phyloP scores from a whole-genome alignment of 2,329 filamentous ascomycete species.

The Calonectria naviculata region DNA sequence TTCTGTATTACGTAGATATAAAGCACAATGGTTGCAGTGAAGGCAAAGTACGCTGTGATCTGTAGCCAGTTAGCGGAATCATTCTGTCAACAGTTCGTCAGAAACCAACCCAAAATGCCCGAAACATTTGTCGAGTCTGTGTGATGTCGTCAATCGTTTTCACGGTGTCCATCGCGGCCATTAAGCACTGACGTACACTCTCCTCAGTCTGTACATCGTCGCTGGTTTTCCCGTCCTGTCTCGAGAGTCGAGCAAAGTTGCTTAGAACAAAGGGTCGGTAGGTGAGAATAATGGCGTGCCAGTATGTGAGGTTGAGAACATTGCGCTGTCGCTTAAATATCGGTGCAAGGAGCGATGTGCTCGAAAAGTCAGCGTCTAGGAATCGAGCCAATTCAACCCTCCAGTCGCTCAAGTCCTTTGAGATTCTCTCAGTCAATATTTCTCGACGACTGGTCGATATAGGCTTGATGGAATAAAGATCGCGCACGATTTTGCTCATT shows the following conservation, averaged over 20 bases:
- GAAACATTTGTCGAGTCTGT: conserved; percentile 35
- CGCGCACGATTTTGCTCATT: conserved; percentile 47
- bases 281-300: conserved; percentile 54
- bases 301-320: conserved; percentile 54
- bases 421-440: conserved; percentile 42
- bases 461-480: conserved; percentile 49
- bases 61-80: conserved; percentile 3
- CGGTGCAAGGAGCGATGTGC: conserved; percentile 46
- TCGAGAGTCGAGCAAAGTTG: conserved; percentile 42
- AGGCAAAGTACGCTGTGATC: conserved; percentile 41
- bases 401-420: conserved; percentile 48
- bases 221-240: conserved; percentile 1
- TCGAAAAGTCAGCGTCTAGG: conserved; percentile 51
- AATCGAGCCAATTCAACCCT: conserved; percentile 48
- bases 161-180: conserved; percentile 35
- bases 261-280: conserved; percentile 51
- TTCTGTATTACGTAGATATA: conserved; percentile 42
- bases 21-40: conserved; percentile 37
- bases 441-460: conserved; percentile 40
- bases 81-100: not conserved
- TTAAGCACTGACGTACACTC: conserved; percentile 33
- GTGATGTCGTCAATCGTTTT: conserved; percentile 35
- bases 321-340: conserved; percentile 55
- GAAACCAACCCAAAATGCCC: conserved; percentile 34
- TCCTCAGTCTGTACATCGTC: conserved; percentile 27